These are phyloP conservation scores for Plasmodium cynomolgi DNA, from an alignment of 169 alveolate genomes.

Conservation along the genomic window DNA sequence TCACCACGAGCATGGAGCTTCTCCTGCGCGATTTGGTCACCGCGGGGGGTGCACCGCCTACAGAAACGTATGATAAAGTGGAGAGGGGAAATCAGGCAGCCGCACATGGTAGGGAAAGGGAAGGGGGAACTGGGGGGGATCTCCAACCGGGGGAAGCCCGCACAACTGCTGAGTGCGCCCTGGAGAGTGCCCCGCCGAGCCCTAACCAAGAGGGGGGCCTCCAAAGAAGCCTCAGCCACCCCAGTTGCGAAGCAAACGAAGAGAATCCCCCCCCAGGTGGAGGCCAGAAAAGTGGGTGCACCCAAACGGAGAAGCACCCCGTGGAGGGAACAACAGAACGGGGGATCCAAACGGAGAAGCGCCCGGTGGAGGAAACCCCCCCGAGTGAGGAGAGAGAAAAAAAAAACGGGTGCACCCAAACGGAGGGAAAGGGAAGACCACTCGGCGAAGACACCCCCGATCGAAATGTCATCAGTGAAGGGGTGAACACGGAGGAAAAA, in stretches of 20 bases:
- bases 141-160: too few relatives aligned
- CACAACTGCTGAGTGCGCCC: background rate
- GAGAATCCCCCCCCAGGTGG: background rate
- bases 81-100: background rate
- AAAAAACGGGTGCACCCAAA: background rate
- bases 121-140: too few relatives aligned
- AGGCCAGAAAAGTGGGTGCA: background rate
- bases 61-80: background rate
- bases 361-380: too few relatives aligned
- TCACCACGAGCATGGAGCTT: constrained; percentile 40
- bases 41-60: background rate
- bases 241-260: too few relatives aligned
- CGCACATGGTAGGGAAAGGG: background rate
- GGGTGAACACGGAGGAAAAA: constrained; percentile 35
- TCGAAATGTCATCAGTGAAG: background rate
- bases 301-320: constrained; percentile 4
- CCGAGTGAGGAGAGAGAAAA: background rate
- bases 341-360: background rate
- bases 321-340: too few relatives aligned
- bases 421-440: background rate
- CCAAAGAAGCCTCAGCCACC: too few relatives aligned
- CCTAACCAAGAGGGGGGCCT: background rate
- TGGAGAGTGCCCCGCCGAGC: background rate
- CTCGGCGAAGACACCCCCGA: background rate
- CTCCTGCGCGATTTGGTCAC: constrained; percentile 23